A percentile compares a stretch with the other conserved stretches of the same genome.
phyloP scores from a whole-genome alignment of 345 rosid genomes.

The Rubroshorea leprosula region DNA sequence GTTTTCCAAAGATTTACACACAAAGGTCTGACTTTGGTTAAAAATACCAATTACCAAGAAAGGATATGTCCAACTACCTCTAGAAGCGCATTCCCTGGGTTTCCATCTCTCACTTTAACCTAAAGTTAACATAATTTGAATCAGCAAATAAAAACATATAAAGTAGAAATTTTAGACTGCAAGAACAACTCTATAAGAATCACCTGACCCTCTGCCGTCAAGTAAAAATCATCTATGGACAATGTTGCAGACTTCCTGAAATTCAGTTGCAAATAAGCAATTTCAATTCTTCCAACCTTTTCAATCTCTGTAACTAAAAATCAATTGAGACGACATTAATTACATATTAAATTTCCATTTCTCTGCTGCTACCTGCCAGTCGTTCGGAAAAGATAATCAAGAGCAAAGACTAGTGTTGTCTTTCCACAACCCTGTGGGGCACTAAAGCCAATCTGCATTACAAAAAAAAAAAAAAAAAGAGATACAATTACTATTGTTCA shows the following conservation, averaged over 20 bases:
- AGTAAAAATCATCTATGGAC: slow-evolving; percentile 92
- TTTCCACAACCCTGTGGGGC: slow-evolving; percentile 99
- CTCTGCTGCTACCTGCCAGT: slow-evolving; percentile 59
- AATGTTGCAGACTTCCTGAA: slow-evolving; percentile 77
- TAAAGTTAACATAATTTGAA: slow-evolving; percentile 22
- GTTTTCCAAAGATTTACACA: slow-evolving; percentile 6
- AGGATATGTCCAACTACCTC: slow-evolving; percentile 41
- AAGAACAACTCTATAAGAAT: slow-evolving; percentile 8
- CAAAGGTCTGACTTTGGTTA: neutral
- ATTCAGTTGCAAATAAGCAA: slow-evolving; percentile 11
- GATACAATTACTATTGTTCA: neutral
- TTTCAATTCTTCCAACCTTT: slow-evolving; percentile 1
- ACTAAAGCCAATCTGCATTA: slow-evolving; percentile 86
- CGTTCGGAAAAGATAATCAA: slow-evolving; percentile 66
- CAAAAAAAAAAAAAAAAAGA: slow-evolving; percentile 10
- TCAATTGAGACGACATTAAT: slow-evolving; percentile 7
- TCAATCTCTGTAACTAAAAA: slow-evolving; percentile 2
- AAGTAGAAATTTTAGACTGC: slow-evolving; percentile 8
- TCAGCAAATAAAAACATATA: slow-evolving; percentile 15
- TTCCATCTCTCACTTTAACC: slow-evolving; percentile 65
- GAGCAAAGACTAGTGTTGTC: slow-evolving; percentile 96
- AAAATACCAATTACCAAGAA: slow-evolving; percentile 1
- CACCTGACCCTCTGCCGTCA: slow-evolving; percentile 87
- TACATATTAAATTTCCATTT: slow-evolving; percentile 9
- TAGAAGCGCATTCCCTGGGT: slow-evolving; percentile 78